Evolutionary conservation across 495 filamentous ascomycete species (phyloP).

Genomic region (Hypoxylon subgilvum): DNA sequence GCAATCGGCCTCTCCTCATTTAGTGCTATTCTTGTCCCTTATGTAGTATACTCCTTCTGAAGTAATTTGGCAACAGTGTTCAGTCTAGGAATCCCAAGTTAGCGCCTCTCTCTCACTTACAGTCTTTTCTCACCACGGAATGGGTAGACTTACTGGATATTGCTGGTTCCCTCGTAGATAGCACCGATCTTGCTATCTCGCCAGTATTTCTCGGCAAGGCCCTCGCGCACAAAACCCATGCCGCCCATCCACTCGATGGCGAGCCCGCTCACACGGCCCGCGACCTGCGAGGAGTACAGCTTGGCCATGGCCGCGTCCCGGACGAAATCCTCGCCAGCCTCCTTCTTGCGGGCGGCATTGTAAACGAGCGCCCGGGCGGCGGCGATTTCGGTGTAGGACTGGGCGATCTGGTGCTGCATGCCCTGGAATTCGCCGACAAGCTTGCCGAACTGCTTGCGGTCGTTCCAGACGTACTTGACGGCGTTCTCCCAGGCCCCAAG

Average conservation of each 20-base stretch:
- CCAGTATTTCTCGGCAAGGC: slow-evolving; percentile 97
- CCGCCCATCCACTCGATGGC: slow-evolving; percentile 99
- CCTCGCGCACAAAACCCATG: slow-evolving; percentile 95
- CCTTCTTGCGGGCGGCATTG: slow-evolving; percentile 97
- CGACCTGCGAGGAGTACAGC: slow-evolving; percentile 91
- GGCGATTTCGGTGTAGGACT: slow-evolving; percentile 90
- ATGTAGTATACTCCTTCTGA: slow-evolving; percentile 84
- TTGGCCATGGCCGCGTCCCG: slow-evolving; percentile 98
- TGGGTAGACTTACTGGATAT: slow-evolving; percentile 58
- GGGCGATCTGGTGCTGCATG: slow-evolving; percentile 98
- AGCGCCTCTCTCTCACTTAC: slow-evolving; percentile 28
- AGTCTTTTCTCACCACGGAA: neutral
- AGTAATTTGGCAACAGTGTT: slow-evolving; percentile 92
- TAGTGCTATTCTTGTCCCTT: slow-evolving; percentile 10
- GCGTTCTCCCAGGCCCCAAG: slow-evolving; percentile 97
- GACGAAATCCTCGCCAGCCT: slow-evolving; percentile 94
- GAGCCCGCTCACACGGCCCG: slow-evolving; percentile 80
- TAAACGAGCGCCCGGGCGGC: slow-evolving; percentile 92
- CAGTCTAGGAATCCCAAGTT: slow-evolving; percentile 72
- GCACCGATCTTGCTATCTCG: slow-evolving; percentile 98
- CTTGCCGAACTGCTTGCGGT: slow-evolving; percentile 95
- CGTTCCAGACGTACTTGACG: slow-evolving; percentile 90
- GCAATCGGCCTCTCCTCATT: no score
- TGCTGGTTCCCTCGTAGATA: slow-evolving; percentile 93
- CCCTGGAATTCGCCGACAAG: slow-evolving; percentile 95